Evolutionary conservation across 371 early-diverging fungal species (phyloP), one percentile per base, ranked within the genome.

Genomic region (Parasitella parasitica): DNA sequence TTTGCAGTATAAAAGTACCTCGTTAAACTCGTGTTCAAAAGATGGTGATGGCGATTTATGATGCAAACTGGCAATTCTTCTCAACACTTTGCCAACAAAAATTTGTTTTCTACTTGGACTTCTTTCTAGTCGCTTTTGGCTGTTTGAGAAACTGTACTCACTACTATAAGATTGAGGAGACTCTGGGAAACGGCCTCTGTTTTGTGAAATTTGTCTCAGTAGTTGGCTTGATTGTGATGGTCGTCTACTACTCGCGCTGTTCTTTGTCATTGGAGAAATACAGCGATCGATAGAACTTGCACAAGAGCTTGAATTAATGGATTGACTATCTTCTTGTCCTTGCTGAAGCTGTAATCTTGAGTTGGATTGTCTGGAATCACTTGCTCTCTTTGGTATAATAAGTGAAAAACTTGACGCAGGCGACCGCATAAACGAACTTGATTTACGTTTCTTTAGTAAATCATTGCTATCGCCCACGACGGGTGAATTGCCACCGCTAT

Each of bases 371-470:
- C 50, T 66, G 12, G 59, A 56, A 12, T 71, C 66, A 39, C 65
- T 70, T 13, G 71, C 55, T 16, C 73, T 57, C 22, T 67, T 66
- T 4, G 70, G 57, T 4, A 70, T 63, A 27, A 71, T 67, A 24
- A 80, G 26, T 1, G 80, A 80, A 18, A 75, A 69, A 46, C 64
- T 77, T 2, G 80, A 80, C 1, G 74, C 67, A 22, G 80, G 73
- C 0, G 77, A 65, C 26, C 74, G 61, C 3, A 80, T 72, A 53
- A 75, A 73, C 2, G 76, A 72, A 7, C 70, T 52, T 0, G 80
- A 80, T 72, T 74, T 80, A 1, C 72, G 50, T 34, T 70, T 69
- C 20, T 58, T 62, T 0, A 59, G 39, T 1, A 22, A 9, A 28
- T 66, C 59, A 6, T 36, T 41, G 26, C 34, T 65, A 27, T 27